phyloP scores from a whole-genome alignment of 1,284 basidiomycete genomes.

The Cryptococcus hybrid region DNA sequence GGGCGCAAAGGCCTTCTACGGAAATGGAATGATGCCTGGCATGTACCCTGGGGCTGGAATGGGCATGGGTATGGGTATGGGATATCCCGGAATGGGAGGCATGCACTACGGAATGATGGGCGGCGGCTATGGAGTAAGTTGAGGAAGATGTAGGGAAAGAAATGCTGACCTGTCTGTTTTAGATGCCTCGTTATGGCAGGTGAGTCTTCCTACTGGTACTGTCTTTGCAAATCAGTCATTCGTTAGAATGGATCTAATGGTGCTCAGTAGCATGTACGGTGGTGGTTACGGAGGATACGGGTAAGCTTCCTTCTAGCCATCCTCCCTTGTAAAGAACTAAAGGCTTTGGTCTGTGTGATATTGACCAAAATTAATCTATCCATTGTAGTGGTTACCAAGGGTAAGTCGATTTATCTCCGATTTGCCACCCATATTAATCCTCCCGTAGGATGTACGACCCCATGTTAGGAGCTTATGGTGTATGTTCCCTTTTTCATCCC shows the following conservation, averaged over 20 bases:
- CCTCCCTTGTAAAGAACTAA: no score
- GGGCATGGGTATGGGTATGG: constrained; percentile 17
- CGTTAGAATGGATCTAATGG: background rate
- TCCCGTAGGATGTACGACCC: constrained; percentile 27
- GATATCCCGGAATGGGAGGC: constrained; percentile 1
- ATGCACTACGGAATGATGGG: no score
- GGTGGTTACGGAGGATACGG: constrained; percentile 16
- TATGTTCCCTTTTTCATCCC: constrained; percentile 9
- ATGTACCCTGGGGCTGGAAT: constrained; percentile 17
- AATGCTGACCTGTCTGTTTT: no score
- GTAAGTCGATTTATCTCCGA: background rate
- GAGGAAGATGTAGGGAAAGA: background rate
- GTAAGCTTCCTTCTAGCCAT: background rate
- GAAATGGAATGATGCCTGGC: constrained; percentile 12
- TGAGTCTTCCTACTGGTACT: background rate
- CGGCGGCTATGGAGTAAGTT: constrained; percentile 20
- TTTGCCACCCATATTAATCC: background rate
- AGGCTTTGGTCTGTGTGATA: background rate
- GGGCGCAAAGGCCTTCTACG: constrained; percentile 27
- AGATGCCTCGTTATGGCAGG: constrained; percentile 28
- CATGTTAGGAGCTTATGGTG: constrained; percentile 35
- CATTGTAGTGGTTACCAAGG: constrained; percentile 12
- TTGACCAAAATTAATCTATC: background rate
- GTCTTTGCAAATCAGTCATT: background rate
- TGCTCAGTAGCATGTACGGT: constrained; percentile 14